phyloP scores from a whole-genome alignment of 139 green algal genomes.

The Chlorella vulgaris region DNA sequence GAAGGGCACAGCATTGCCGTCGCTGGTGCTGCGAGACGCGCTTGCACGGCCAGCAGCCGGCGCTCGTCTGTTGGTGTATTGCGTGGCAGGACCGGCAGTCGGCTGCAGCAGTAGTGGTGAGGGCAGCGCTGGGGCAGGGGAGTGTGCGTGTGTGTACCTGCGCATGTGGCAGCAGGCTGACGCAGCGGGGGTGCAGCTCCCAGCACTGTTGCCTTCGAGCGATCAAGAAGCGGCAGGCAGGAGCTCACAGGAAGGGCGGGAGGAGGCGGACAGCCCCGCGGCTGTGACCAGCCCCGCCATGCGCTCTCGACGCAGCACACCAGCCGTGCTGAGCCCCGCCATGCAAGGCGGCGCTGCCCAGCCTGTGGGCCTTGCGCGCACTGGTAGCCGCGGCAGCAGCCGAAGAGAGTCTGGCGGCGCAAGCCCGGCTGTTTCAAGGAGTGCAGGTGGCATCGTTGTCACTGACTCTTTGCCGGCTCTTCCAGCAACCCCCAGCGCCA shows the following conservation, averaged over 20 bases:
- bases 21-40: constrained; percentile 20
- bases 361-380: too few relatives aligned
- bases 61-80: constrained; percentile 34
- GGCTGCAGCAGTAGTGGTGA: background rate
- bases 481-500: background rate
- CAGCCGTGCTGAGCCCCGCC: constrained; percentile 18
- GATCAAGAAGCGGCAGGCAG: background rate
- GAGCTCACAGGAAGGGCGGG: background rate
- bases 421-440: too few relatives aligned
- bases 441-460: too few relatives aligned
- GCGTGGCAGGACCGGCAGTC: background rate
- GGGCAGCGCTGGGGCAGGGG: background rate
- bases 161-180: constrained; percentile 18
- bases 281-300: too few relatives aligned
- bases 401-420: too few relatives aligned
- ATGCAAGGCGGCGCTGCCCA: background rate
- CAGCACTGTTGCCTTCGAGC: background rate
- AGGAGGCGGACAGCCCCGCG: background rate
- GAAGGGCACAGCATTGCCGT: constrained; percentile 16
- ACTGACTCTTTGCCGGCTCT: too few relatives aligned
- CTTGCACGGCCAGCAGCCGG: constrained; percentile 35
- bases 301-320: too few relatives aligned
- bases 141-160: constrained; percentile 5
- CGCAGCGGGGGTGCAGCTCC: background rate
- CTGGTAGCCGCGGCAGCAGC: too few relatives aligned